Base-by-base conservation (phyloP, 2,329 filamentous ascomycete species). In the Fusarium tricinctum region DNA sequence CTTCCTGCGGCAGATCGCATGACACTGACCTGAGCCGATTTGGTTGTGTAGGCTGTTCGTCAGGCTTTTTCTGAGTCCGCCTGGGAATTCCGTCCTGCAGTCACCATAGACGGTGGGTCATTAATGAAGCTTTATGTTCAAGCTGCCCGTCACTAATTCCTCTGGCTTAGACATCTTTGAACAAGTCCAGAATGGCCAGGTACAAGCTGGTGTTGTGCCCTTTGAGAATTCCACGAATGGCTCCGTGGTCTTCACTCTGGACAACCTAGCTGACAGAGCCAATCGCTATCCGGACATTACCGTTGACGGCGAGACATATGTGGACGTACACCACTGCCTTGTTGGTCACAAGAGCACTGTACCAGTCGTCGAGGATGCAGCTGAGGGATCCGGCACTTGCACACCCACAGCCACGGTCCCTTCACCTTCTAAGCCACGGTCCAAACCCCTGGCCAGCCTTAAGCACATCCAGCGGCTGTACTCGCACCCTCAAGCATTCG, bases 151-250 rank as follows among this genome's bases (percentile, higher is more conserved):
- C 35, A 33, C 61, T 70, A 43, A 71, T 56, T 8, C 22, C 43
- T 42, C 22, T 52, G 55, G 39, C 23, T 50, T 68, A 91, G 93
- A 96, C 76, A 89, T 97, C 72, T 97, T 97, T 78, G 84, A 89
- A 50, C 85, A 89, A 17, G 91, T 97, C 8, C 93, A 97, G 75
- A 83, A 84, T 38, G 85, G 87, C 59, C 77, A 82, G 44, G 88
- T 88, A 1, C 80, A 86, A 52, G 90, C 90, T 58, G 96, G 94
- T 70, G 92, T 98, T 32, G 92, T 97, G 3, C 96, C 96, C 8
- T 94, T 97, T 79, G 95, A 98, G 78, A 99, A 99, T 83, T 97
- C 92, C 40, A 95, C 93, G 76, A 97, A 98, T 79, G 96, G 96
- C 74, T 91, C 91, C 55, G 96, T 99, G 49, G 89, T 96, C 57